Conservation (phyloP, 139 green algal species). For the Edaphochlamys debaryana region DNA sequence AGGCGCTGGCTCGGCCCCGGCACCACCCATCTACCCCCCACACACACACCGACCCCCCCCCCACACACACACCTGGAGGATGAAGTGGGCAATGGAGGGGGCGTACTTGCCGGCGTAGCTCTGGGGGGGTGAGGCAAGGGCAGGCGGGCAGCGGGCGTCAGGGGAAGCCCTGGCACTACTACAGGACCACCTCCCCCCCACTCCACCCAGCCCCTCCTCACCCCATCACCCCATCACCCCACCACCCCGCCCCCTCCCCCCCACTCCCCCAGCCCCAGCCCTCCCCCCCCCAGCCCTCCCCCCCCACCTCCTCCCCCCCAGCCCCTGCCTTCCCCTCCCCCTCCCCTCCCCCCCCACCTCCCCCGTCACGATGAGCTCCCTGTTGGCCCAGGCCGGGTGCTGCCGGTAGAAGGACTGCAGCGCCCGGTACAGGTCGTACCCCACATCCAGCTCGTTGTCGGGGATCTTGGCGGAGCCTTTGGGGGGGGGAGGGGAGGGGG, state of each 20-base stretch:
- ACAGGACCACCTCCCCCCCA: neutral
- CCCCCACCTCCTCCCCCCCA: neutral
- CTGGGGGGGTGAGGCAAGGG: neutral
- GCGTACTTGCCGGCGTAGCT: slow-evolving; percentile 70
- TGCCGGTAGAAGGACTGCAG: slow-evolving; percentile 63
- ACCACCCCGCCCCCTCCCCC: neutral
- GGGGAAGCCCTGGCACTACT: no score
- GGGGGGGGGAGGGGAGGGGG: neutral
- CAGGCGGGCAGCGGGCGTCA: neutral
- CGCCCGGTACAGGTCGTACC: slow-evolving; percentile 55
- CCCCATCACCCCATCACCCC: no score
- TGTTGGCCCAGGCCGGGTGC: no score
- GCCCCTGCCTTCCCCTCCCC: no score
- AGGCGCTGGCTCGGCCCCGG: no score
- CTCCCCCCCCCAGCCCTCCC: neutral
- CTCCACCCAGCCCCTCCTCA: neutral
- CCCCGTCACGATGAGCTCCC: neutral
- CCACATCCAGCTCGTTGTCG: slow-evolving; percentile 57
- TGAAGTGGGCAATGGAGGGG: slow-evolving; percentile 64
- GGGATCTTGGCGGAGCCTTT: slow-evolving; percentile 57
- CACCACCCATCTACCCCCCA: no score
- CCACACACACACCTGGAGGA: slow-evolving; percentile 61
- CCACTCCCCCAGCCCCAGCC: neutral
- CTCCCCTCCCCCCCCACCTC: neutral
- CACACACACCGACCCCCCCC: no score